Evolutionary conservation across 129 eudicot genomes (phyloP), one percentile per base, ranked within the genome.

Genomic region (Glebionis coronaria): DNA sequence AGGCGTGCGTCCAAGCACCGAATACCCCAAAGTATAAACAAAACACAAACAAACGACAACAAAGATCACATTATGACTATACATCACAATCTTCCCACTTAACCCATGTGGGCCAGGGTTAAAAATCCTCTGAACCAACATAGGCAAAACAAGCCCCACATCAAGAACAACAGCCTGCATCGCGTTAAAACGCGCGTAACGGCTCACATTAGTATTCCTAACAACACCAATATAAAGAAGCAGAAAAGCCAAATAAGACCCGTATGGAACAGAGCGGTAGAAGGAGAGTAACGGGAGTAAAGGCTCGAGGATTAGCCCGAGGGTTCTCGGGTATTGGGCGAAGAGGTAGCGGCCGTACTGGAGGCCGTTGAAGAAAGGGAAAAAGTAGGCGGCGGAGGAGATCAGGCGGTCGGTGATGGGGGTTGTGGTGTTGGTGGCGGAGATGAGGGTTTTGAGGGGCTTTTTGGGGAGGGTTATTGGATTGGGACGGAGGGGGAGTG

Each of bases 131-230:
- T 78, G 86, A 50, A 89, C 60, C 61, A 94, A 52, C 71, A 86
- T 18, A 3, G 99, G 99, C 28, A 94, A 20, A 0, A 80, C 92
- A 47, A 94, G 68, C 27, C 89, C 27, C 0, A 89, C 93, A 62
- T 94, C 97, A 21, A 94, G 85, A 4, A 89, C 95, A 38, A 94
- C 83, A 7, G 99, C 99, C 67, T 94, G 99, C 84, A 89, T 85
- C n/a, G 93, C 87, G 49, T 94, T 94, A 53, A 94, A 94, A 58
- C 99, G 72, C 0, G 79, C 93, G 74, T 89, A 94, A 35, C 78
- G 76, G 76, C 87, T 79, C 23, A 87, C 61, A 31, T 59, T 75
- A 0, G 73, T 76, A 76, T 94, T 94, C 16, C 88, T 69, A 5
- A 81, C 99, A 52, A 94, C 78, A 42, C 95, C 97, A 18, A 90